Conservation (phyloP, 495 filamentous ascomycete species). For the Xylaria venustula region DNA sequence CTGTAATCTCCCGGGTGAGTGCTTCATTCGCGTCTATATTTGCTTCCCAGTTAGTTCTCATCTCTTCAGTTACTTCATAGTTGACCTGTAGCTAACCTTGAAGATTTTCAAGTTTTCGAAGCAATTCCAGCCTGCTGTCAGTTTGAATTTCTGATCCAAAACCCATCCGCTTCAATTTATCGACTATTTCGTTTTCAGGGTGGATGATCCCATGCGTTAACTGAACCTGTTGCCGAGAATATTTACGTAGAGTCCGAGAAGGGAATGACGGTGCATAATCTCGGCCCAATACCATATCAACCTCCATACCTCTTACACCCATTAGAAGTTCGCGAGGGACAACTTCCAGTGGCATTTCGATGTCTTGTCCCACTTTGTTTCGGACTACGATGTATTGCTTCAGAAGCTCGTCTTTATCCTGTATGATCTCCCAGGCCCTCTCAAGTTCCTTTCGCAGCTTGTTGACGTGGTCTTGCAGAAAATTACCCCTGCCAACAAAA, state of each 20-base stretch:
- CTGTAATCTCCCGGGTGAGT: not conserved
- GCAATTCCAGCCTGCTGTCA: no score
- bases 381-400: not conserved
- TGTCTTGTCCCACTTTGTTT: not conserved
- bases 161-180: no score
- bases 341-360: no score
- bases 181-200: no score
- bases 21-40: not conserved
- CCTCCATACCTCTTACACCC: no score
- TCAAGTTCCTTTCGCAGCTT: not conserved
- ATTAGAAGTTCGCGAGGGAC: no score
- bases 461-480: not conserved
- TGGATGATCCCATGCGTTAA: no score
- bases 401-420: slow-evolving; percentile 3
- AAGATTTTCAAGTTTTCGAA: not conserved
- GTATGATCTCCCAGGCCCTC: slow-evolving; percentile 7
- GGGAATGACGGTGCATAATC: no score
- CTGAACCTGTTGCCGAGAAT: no score
- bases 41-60: not conserved
- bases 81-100: not conserved
- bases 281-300: no score
- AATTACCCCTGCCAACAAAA: not conserved
- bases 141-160: no score
- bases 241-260: no score
- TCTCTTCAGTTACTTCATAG: not conserved